phyloP scores from a whole-genome alignment of 495 filamentous ascomycete species.

The Hyphodiscus hymeniophilus region DNA sequence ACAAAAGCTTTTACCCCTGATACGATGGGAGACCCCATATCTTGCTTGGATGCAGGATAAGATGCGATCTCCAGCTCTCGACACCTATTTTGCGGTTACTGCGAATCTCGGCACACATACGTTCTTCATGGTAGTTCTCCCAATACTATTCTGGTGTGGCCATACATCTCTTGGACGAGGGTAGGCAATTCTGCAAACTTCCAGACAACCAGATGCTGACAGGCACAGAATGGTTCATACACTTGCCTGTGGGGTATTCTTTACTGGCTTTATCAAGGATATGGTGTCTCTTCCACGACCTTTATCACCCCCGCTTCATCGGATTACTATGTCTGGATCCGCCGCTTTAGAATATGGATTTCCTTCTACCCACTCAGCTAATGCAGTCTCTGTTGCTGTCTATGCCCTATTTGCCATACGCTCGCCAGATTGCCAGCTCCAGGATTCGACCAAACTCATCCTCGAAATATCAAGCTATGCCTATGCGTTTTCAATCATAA shows the following conservation, averaged over 20 bases:
- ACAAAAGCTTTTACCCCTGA: slow-evolving; percentile 71
- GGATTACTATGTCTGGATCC: slow-evolving; percentile 95
- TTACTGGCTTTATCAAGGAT: slow-evolving; percentile 90
- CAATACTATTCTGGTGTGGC: slow-evolving; percentile 94
- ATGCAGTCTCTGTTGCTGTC: slow-evolving; percentile 87
- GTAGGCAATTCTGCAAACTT: slow-evolving; percentile 39
- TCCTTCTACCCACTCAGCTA: slow-evolving; percentile 93
- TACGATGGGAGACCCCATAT: slow-evolving; percentile 93
- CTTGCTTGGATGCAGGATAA: slow-evolving; percentile 76
- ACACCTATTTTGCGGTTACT: slow-evolving; percentile 93
- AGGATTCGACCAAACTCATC: slow-evolving; percentile 40
- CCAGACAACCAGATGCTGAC: not conserved
- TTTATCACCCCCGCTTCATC: slow-evolving; percentile 82
- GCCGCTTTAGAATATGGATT: slow-evolving; percentile 95
- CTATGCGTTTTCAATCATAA: slow-evolving; percentile 81
- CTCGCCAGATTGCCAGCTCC: slow-evolving; percentile 43
- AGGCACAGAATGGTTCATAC: slow-evolving; percentile 69
- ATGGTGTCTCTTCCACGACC: slow-evolving; percentile 90
- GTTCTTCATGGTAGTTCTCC: slow-evolving; percentile 92
- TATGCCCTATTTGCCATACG: slow-evolving; percentile 67
- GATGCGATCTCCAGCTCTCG: slow-evolving; percentile 69
- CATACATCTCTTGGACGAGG: slow-evolving; percentile 71
- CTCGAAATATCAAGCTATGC: slow-evolving; percentile 63
- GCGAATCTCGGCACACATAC: slow-evolving; percentile 97
- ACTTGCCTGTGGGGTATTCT: slow-evolving; percentile 82